phyloP scores from a whole-genome alignment of 495 filamentous ascomycete genomes.

The Hypoxylon crocopeplum region DNA sequence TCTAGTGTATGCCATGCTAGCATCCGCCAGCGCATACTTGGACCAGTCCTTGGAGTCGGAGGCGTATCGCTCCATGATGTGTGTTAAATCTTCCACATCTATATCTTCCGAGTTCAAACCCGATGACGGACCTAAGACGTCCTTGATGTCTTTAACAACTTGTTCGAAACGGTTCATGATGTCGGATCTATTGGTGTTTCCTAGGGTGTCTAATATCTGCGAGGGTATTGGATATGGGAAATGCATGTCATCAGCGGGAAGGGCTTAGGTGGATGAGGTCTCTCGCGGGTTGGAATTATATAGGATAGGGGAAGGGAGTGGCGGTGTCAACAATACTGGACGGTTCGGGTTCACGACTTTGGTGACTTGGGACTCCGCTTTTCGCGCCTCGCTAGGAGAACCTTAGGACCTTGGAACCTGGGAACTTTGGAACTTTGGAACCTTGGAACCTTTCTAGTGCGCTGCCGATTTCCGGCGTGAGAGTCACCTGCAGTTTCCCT shows the following conservation, averaged over 20 bases:
- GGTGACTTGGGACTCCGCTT: constrained; percentile 29
- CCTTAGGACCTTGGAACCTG: no score
- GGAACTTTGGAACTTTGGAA: no score
- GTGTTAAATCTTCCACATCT: constrained; percentile 69
- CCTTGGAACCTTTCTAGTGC: background rate
- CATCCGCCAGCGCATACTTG: constrained; percentile 71
- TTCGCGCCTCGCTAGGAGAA: constrained; percentile 9
- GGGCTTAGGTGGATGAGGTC: constrained; percentile 14
- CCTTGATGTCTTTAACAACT: constrained; percentile 75
- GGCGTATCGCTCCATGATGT: constrained; percentile 73
- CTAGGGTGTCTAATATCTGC: constrained; percentile 1
- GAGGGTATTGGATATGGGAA: constrained; percentile 6
- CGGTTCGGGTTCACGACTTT: constrained; percentile 10
- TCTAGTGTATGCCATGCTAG: constrained; percentile 74
- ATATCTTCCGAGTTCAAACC: constrained; percentile 82
- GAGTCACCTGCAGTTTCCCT: constrained; percentile 30
- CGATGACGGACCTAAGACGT: constrained; percentile 74
- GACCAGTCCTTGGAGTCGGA: constrained; percentile 74
- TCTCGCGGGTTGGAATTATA: constrained; percentile 10
- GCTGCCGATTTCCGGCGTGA: constrained; percentile 30
- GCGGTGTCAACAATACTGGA: constrained; percentile 23
- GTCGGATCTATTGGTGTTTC: constrained; percentile 1
- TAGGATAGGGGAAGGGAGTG: constrained; percentile 9
- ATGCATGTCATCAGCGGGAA: constrained; percentile 2
- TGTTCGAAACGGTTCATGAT: constrained; percentile 65